Percentiles rank a stretch among this genome's conserved stretches.
Conservation (phyloP, 495 filamentous ascomycete species). For the Amorphotheca resinae region DNA sequence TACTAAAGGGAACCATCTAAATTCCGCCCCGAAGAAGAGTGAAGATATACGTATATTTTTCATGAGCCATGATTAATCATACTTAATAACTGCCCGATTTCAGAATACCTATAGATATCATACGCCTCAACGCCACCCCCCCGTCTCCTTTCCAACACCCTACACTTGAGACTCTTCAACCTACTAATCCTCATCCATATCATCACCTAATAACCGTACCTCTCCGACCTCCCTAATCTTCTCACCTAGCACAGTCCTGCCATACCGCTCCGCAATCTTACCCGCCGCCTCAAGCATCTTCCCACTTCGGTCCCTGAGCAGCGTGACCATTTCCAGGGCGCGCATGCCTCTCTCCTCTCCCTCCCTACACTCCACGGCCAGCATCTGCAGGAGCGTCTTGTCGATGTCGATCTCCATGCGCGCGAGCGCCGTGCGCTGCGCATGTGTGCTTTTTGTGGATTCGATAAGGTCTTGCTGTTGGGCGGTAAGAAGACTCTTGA, state of each 20-base stretch:
- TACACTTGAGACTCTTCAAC: too few relatives aligned
- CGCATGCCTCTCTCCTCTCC: constrained; percentile 91
- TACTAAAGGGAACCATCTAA: too few relatives aligned
- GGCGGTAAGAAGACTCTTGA: constrained; percentile 53
- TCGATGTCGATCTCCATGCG: constrained; percentile 69
- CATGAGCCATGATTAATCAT: too few relatives aligned
- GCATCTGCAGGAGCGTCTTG: constrained; percentile 76
- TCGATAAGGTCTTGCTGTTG: constrained; percentile 62
- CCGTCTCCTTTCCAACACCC: not conserved
- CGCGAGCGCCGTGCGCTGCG: constrained; percentile 55
- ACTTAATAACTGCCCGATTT: too few relatives aligned
- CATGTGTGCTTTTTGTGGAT: constrained; percentile 39
- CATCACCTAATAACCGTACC: constrained; percentile 8
- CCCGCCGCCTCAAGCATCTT: constrained; percentile 77
- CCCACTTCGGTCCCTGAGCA: constrained; percentile 68
- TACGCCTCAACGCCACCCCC: too few relatives aligned
- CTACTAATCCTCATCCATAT: constrained; percentile 19
- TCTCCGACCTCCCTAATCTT: constrained; percentile 59
- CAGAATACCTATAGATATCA: too few relatives aligned
- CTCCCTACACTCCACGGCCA: constrained; percentile 81
- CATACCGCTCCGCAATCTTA: constrained; percentile 73
- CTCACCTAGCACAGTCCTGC: constrained; percentile 60
- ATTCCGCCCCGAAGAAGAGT: too few relatives aligned
- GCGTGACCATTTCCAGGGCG: constrained; percentile 66
- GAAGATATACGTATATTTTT: too few relatives aligned